Base-by-base conservation (phyloP, 805 yeast genomes). In the Dipodascus albidus region DNA sequence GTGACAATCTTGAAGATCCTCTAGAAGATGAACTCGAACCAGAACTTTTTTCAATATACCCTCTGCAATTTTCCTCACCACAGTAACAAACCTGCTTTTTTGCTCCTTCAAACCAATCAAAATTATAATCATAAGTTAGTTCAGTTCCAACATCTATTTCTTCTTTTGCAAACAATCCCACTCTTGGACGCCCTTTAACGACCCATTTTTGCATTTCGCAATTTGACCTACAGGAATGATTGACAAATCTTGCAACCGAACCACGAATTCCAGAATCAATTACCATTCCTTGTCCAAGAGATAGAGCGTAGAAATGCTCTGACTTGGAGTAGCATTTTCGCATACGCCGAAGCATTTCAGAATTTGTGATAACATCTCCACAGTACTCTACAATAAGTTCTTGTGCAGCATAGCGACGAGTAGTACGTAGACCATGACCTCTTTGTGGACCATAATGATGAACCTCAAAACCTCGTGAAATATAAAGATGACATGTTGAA, bases 151-250 rank as follows among this genome's bases (percentile, higher is more conserved):
- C 61, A 1, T 55, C 48, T 3, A 76, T 71, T 1, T 63, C 63
- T 15, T 62, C 58, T 3, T 69, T 70, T 14, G 78, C 77, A 59
- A 74, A 76, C 15, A 76, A 59, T 0, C 78, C 79, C 53, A 76
- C 69, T 44, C 74, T 62, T 2, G 79, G 77, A 2, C 54, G 49
- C n/a, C 68, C 73, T 50, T 72, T 64, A 35, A 74, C 76, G 17
- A 64, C 66, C 79, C 79, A 76, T 56, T 74, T 73, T 61, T 76
- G 76, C 67, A 76, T 75, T 49, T 68, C 72, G 22, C 74, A 67
- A 53, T 76, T 76, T 50, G 80, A 79, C 51, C 62, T 60, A 59
- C 78, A 74, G 15, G 78, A 74, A 57, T 76, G 81, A 60, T 76
- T 76, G 24, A 73, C 77, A 61, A 74, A 76, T 41, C 79, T 62